phyloP scores from a whole-genome alignment of 495 filamentous ascomycete genomes.

The Hyaloscypha hepaticicola region DNA sequence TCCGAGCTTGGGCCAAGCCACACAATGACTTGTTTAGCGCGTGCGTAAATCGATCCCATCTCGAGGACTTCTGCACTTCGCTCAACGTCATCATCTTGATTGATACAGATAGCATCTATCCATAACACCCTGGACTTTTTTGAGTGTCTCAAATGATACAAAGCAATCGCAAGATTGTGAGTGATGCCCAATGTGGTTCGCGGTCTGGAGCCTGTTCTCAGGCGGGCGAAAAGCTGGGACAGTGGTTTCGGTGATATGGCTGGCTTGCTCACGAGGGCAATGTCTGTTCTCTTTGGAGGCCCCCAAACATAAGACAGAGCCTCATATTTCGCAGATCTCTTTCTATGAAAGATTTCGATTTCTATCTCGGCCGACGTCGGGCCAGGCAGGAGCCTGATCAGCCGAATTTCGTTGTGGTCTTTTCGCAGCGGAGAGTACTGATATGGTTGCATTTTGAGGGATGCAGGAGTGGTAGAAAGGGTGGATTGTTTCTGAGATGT shows the following conservation, averaged over 20 bases:
- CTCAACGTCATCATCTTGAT: slow-evolving; percentile 30
- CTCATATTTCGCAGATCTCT: slow-evolving; percentile 4
- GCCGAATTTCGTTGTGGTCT: neutral
- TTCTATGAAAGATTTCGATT: slow-evolving; percentile 1
- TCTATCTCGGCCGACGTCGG: neutral
- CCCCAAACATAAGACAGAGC: slow-evolving; percentile 11
- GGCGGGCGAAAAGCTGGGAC: neutral
- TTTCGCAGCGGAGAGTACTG: slow-evolving; percentile 6
- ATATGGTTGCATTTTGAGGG: neutral
- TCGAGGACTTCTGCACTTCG: slow-evolving; percentile 6
- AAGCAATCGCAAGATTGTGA: neutral
- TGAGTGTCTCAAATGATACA: neutral
- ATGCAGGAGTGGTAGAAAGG: neutral
- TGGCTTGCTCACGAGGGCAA: neutral
- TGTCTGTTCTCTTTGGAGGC: neutral
- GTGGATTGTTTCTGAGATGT: too few relatives aligned
- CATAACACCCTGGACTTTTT: slow-evolving; percentile 1
- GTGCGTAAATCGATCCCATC: slow-evolving; percentile 14
- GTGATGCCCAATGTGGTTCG: neutral
- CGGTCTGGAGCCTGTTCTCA: neutral
- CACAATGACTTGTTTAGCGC: slow-evolving; percentile 10
- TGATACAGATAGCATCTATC: slow-evolving; percentile 36
- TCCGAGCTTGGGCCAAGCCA: slow-evolving; percentile 10
- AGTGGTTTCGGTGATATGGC: neutral
- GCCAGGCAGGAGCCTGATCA: slow-evolving; percentile 5